A percentile compares a stretch with the other conserved stretches of the same genome.
Conservation (phyloP, 352 stramenopile genomes). For the Blastocystis sp. region DNA sequence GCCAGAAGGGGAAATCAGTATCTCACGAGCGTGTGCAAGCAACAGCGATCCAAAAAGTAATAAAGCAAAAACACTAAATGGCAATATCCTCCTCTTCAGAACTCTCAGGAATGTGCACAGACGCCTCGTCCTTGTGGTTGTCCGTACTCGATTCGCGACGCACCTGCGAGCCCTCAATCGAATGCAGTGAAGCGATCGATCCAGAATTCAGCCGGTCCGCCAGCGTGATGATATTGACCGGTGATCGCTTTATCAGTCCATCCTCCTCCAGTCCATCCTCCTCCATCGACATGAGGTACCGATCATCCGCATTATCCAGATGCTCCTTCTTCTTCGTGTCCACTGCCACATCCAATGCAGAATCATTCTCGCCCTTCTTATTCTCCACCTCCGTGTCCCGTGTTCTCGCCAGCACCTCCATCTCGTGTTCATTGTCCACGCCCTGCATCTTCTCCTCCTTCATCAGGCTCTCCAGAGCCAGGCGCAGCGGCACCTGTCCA, state of each 20-base stretch:
- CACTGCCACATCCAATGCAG: neutral
- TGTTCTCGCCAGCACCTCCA: conserved; percentile 15
- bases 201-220: neutral
- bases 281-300: neutral
- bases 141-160: neutral
- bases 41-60: no score
- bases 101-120: neutral
- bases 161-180: neutral
- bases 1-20: no score
- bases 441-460: conserved; percentile 50
- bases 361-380: neutral
- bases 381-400: conserved; percentile 6
- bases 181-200: neutral
- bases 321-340: conserved; percentile 37
- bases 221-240: neutral
- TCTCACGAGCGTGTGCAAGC: no score
- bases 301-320: conserved; percentile 31
- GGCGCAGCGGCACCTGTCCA: conserved; percentile 44
- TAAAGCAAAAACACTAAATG: neutral
- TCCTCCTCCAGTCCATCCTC: neutral
- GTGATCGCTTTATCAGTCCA: no score
- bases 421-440: conserved; percentile 57
- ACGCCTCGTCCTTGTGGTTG: neutral
- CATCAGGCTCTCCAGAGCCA: conserved; percentile 48
- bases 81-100: neutral